Conservation (phyloP, 306 rosid genomes). For the Corylus americana region DNA sequence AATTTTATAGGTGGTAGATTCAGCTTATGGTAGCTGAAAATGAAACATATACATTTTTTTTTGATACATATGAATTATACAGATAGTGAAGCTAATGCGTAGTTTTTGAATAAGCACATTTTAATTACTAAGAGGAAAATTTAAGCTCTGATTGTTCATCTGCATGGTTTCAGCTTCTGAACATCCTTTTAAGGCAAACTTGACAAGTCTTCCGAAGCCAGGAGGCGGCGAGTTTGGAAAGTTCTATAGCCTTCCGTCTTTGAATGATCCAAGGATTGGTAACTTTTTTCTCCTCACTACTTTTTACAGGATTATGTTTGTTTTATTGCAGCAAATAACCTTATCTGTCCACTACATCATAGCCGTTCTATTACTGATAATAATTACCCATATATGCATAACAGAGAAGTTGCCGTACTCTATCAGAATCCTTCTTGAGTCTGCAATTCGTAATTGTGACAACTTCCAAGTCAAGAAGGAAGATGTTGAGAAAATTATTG, state of each 20-base stretch:
- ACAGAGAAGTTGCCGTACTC: conserved; percentile 84
- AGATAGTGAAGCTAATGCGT: background rate
- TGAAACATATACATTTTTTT: background rate
- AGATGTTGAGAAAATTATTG: conserved; percentile 89
- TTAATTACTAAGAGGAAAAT: background rate
- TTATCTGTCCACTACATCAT: background rate
- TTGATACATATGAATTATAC: background rate
- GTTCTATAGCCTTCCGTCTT: conserved; percentile 88
- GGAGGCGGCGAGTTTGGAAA: conserved; percentile 98
- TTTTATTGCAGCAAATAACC: background rate
- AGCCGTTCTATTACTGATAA: conserved; percentile 1
- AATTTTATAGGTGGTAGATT: background rate
- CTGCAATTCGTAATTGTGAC: conserved; percentile 87
- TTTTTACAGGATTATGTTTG: background rate
- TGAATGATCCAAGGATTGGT: conserved; percentile 94
- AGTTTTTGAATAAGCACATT: background rate
- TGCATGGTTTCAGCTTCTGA: conserved; percentile 59
- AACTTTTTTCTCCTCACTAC: conserved; percentile 6
- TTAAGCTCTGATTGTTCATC: conserved; percentile 11
- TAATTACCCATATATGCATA: conserved; percentile 17
- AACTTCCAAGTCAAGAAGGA: conserved; percentile 85
- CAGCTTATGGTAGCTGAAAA: background rate
- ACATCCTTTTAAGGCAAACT: conserved; percentile 80
- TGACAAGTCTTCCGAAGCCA: conserved; percentile 87
- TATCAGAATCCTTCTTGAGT: conserved; percentile 69